Conservation (phyloP, 2,329 filamentous ascomycete genomes). For the Fusarium lyarnte region DNA sequence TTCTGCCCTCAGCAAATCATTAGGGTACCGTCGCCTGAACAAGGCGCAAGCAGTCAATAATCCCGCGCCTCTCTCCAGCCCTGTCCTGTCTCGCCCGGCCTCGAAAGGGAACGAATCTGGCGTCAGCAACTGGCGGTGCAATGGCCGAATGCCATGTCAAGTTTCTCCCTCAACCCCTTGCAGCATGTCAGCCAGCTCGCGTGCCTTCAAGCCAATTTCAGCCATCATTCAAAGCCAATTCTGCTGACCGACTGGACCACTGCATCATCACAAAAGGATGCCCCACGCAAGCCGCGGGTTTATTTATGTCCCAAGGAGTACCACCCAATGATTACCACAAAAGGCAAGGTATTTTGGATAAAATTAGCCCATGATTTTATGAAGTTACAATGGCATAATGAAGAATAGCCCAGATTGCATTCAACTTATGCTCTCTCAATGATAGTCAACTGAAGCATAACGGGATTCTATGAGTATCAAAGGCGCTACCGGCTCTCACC, state of each 20-base stretch:
- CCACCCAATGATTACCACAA: not conserved
- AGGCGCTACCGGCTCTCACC: conserved; percentile 1
- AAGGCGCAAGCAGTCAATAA: conserved; percentile 20
- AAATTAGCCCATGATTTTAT: not conserved
- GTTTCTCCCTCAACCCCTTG: not conserved
- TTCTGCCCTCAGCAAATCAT: conserved; percentile 26
- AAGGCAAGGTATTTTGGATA: not conserved
- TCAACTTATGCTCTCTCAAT: not conserved
- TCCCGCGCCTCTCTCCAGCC: conserved; percentile 29
- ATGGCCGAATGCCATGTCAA: conserved; percentile 10
- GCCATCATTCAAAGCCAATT: conserved; percentile 20
- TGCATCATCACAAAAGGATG: conserved; percentile 7
- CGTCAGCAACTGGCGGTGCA: conserved; percentile 16
- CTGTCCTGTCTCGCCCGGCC: conserved; percentile 30
- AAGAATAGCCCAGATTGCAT: not conserved
- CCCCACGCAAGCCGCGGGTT: conserved; percentile 28
- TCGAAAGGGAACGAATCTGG: not conserved
- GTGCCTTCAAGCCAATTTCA: conserved; percentile 34
- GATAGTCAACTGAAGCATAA: not conserved
- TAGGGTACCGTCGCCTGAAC: not conserved
- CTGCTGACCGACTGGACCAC: conserved; percentile 20
- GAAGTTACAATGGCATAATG: not conserved
- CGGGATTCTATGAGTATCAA: not conserved
- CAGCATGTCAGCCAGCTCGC: conserved; percentile 21
- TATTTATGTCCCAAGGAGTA: not conserved